phyloP scores from a whole-genome alignment of 2,329 filamentous ascomycete species.

The Venturia pyrina region DNA sequence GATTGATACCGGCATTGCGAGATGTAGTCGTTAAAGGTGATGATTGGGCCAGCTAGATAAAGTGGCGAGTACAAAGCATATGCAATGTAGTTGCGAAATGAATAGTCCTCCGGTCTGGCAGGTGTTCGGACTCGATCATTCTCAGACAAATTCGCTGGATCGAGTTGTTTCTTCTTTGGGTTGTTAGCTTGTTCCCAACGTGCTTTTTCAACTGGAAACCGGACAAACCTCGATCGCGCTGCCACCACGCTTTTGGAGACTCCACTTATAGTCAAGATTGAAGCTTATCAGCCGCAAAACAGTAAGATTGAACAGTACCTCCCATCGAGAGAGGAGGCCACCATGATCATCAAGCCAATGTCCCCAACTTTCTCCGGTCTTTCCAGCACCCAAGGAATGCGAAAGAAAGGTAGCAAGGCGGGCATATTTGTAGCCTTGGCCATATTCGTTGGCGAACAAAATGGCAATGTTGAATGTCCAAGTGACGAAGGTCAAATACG shows the following conservation, averaged over 20 bases:
- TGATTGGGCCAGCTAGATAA: constrained; percentile 83
- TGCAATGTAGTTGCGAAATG: constrained; percentile 76
- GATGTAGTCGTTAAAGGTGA: constrained; percentile 98
- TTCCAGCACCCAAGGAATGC: constrained; percentile 29
- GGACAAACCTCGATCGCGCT: constrained; percentile 70
- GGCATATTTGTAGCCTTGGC: constrained; percentile 63
- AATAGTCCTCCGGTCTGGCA: constrained; percentile 60
- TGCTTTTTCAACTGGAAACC: constrained; percentile 12
- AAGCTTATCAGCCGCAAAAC: constrained; percentile 89
- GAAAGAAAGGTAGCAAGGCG: constrained; percentile 47
- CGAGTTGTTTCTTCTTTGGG: constrained; percentile 93
- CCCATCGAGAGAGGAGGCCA: constrained; percentile 83
- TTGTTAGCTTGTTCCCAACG: constrained; percentile 43
- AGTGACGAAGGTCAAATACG: constrained; percentile 62
- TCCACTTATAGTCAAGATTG: constrained; percentile 97
- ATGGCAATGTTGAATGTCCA: constrained; percentile 85
- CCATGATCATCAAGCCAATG: constrained; percentile 66
- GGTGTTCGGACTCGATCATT: constrained; percentile 73
- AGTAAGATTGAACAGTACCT: constrained; percentile 96
- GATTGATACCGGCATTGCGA: constrained; percentile 69
- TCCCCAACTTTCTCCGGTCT: constrained; percentile 49
- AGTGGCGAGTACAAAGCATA: constrained; percentile 88
- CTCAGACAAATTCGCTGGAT: constrained; percentile 78
- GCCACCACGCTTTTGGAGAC: constrained; percentile 51
- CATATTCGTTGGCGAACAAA: constrained; percentile 84